Base-by-base conservation (phyloP, 2,329 filamentous ascomycete species). In the Botrytis fabae region DNA sequence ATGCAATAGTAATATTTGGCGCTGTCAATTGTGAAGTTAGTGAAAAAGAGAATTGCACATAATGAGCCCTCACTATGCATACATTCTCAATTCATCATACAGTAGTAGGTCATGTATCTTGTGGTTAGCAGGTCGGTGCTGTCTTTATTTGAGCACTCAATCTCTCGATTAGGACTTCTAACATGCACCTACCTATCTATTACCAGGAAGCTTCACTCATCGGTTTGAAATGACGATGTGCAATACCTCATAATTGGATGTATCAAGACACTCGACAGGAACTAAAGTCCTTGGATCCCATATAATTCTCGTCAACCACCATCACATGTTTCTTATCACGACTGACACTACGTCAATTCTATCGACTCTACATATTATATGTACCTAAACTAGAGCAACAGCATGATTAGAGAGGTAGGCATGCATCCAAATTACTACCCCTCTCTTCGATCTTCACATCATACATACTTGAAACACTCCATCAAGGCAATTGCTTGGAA, bases 381-480 rank as follows among this genome's bases (percentile, higher is more conserved):
- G 51, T 57, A 57, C 51, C 14, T 28, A 28, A 57, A 57, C 51
- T 57, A 57, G 51, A 57, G n/a, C n/a, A 57, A 18, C 51, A 32
- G 28, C n/a, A 57, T 28, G 51, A 32, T 28, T n/a, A 57, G 14
- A 57, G 35, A 38, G 38, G 38, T 9, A 38, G 51, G 51, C 51
- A 57, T 32, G 51, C 51, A 57, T 28, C 51, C 28, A 9, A 9
- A 28, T 57, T 28, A 2, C n/a, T 28, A 57, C 51, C n/a, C 51
- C 51, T 57, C 51, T 28, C 51, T 57, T 28, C n/a, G 51, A 57
- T 57, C 51, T 57, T 28, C 51, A 57, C 2, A 57, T 57, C 51
- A 57, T 57, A 57, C 51, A 57, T 28, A 57, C 51, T 28, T 57
- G 51, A 57, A 57, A 57, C 51, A 57, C n/a, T 57, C n/a, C n/a